Evolutionary conservation across 768 basidiomycete genomes (phyloP).

Genomic region (Antrodiella citrinella): DNA sequence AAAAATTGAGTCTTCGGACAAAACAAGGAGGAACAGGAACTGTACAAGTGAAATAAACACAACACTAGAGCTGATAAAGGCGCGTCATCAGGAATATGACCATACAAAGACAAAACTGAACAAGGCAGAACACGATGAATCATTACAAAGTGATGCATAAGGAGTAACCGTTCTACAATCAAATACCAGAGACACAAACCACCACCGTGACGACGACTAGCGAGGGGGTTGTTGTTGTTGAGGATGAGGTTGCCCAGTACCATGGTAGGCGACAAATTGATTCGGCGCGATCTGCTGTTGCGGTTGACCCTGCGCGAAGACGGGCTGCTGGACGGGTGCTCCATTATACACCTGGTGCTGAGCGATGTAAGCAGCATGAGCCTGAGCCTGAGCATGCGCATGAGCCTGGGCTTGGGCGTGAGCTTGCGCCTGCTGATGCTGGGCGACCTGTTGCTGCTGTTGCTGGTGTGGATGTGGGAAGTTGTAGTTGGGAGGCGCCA

Average conservation of each 20-base stretch:
- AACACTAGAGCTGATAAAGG: too few species aligned
- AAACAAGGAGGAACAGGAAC: too few species aligned
- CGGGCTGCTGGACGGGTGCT: not conserved
- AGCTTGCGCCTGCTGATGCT: slow-evolving; percentile 34
- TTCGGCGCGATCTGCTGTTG: not conserved
- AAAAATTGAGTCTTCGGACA: too few species aligned
- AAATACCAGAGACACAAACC: too few species aligned
- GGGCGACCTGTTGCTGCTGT: slow-evolving; percentile 41
- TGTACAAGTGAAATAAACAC: too few species aligned
- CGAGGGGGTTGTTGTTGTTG: too few species aligned
- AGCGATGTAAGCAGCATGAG: slow-evolving; percentile 20
- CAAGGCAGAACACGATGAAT: too few species aligned
- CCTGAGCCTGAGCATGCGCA: slow-evolving; percentile 16
- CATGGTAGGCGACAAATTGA: not conserved
- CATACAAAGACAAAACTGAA: too few species aligned
- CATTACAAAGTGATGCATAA: too few species aligned
- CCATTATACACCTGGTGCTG: slow-evolving; percentile 18
- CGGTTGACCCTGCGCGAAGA: not conserved
- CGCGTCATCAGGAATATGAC: too few species aligned
- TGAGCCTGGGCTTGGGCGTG: slow-evolving; percentile 21
- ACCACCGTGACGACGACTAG: too few species aligned
- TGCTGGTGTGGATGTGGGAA: slow-evolving; percentile 56
- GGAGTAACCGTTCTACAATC: too few species aligned
- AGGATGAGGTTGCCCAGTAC: not conserved
- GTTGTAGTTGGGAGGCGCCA: slow-evolving; percentile 62